Conservation (phyloP, 148 eudicot genomes). For the Dianthus caryophyllus region DNA sequence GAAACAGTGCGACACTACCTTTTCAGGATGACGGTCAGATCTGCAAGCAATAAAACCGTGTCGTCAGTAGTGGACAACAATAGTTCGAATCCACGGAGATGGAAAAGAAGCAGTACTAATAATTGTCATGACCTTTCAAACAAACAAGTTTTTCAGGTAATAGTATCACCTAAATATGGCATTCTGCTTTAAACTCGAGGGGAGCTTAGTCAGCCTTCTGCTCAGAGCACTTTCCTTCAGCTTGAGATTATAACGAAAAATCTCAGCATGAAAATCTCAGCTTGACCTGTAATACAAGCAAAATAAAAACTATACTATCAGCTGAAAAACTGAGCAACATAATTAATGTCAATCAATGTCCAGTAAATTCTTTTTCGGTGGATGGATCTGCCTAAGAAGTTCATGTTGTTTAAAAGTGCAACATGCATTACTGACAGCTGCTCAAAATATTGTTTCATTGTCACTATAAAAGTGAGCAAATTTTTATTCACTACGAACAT, state of each 20-base stretch:
- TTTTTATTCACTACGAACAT: not conserved
- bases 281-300: conserved; percentile 36
- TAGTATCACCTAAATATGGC: conserved; percentile 57
- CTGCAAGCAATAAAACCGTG: too few relatives aligned
- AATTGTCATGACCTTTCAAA: not conserved
- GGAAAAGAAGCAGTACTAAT: conserved; percentile 11
- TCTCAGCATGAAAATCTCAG: conserved; percentile 47
- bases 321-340: not conserved
- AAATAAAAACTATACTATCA: conserved; percentile 2
- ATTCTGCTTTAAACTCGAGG: conserved; percentile 58
- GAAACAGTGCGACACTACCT: conserved; percentile 37
- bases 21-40: conserved; percentile 39
- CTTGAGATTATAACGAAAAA: conserved; percentile 52
- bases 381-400: not conserved
- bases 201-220: conserved; percentile 47
- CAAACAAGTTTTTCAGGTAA: conserved; percentile 1
- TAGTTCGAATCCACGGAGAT: conserved; percentile 79
- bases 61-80: conserved; percentile 43
- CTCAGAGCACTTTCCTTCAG: conserved; percentile 44
- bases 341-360: not conserved
- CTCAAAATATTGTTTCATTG: not conserved
- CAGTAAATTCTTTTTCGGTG: not conserved
- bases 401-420: not conserved
- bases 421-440: not conserved
- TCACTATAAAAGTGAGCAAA: too few relatives aligned